Percentiles rank a stretch among this genome's conserved stretches.
These are phyloP conservation scores for Hebeloma cylindrosporum DNA, from an alignment of 768 basidiomycete genomes.

Conservation along the genomic window DNA sequence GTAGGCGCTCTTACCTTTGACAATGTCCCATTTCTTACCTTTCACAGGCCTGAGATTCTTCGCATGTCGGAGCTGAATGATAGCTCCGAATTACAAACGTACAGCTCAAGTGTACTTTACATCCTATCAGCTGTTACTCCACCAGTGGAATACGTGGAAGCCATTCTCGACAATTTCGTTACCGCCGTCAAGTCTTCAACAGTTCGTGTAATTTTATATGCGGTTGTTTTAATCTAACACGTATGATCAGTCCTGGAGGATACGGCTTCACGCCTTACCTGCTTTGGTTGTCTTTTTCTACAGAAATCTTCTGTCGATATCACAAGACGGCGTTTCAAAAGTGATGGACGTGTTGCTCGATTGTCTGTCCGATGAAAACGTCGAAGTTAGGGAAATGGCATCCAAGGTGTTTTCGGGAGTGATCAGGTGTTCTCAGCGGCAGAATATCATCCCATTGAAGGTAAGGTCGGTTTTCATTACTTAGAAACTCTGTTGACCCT, in stretches of 20 bases:
- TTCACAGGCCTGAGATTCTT: constrained; percentile 75
- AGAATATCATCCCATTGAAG: constrained; percentile 83
- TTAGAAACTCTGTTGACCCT: neutral
- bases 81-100: constrained; percentile 75
- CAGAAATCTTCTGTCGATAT: constrained; percentile 78
- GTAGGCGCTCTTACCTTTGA: constrained; percentile 43
- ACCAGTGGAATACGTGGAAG: constrained; percentile 61
- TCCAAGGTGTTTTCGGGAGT: constrained; percentile 85
- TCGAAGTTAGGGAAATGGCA: constrained; percentile 91
- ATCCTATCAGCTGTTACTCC: constrained; percentile 82
- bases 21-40: constrained; percentile 9
- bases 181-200: constrained; percentile 75
- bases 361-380: constrained; percentile 86
- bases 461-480: constrained; percentile 36
- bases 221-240: constrained; percentile 6
- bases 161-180: constrained; percentile 61
- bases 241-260: constrained; percentile 76
- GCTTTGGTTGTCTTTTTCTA: constrained; percentile 90
- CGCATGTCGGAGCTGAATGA: constrained; percentile 91
- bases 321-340: constrained; percentile 61
- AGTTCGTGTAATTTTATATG: constrained; percentile 39
- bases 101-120: constrained; percentile 78
- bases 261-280: constrained; percentile 85
- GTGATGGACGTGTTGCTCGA: constrained; percentile 83
- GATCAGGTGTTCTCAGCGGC: constrained; percentile 86